phyloP scores from a whole-genome alignment of 352 stramenopile species.

The Poterioochromonas sp. region DNA sequence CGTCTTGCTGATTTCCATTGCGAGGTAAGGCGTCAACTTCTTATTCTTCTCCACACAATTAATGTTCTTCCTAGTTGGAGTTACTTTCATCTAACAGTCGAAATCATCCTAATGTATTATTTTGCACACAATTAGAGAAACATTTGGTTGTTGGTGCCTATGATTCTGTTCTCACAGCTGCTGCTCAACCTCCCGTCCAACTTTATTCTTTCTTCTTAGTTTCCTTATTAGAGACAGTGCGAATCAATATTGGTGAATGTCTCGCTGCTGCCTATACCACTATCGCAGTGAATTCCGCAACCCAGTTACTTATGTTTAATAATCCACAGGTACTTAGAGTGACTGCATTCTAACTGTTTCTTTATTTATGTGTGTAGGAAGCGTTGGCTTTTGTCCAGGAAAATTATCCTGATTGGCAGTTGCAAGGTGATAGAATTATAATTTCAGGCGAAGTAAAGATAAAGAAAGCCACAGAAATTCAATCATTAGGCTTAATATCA shows the following conservation, averaged over 20 bases:
- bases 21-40: background rate
- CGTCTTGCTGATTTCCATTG: constrained; percentile 22
- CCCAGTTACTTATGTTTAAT: constrained; percentile 6
- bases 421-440: background rate
- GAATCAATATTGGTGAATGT: constrained; percentile 26
- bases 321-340: background rate
- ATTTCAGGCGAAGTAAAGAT: background rate
- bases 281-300: background rate
- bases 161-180: constrained; percentile 9
- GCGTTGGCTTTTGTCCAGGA: background rate
- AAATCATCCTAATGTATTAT: background rate
- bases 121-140: constrained; percentile 25
- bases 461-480: background rate
- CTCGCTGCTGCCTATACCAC: background rate
- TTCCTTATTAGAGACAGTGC: constrained; percentile 12
- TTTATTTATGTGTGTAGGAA: background rate
- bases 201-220: constrained; percentile 12
- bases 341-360: background rate
- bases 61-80: background rate
- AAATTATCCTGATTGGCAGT: background rate
- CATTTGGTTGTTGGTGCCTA: constrained; percentile 24
- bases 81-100: background rate
- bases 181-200: background rate
- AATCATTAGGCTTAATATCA: background rate
- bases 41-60: background rate